Base-by-base conservation (phyloP, 2,329 filamentous ascomycete genomes). In the Fusarium longipes region DNA sequence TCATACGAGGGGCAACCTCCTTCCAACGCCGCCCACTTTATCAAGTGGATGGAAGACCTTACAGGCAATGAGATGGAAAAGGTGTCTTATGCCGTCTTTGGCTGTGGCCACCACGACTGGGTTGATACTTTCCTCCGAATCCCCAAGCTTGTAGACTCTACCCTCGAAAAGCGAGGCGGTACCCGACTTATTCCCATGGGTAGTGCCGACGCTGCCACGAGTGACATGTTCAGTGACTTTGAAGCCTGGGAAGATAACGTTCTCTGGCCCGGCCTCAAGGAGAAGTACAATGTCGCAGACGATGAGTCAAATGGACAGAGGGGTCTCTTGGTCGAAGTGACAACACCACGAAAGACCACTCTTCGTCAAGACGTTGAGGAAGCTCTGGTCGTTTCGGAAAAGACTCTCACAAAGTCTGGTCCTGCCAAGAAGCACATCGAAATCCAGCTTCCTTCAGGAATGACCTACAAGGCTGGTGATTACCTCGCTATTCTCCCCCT, bases 1-100 rank as follows among this genome's bases (percentile, higher is more conserved):
- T 89, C 87, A 2, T 94, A 93, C 68, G 91, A 94, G 71, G 91
- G 91, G 1, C 83, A 91, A 54, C 89, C 91, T 0, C 87, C 91
- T 0, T 89, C 92, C 63, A 93, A 94, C 63, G 91, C 91, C 0
- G 83, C 80, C 0, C 83, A 87, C 47, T 93, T 93, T 70, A 84
- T 89, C 24, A 79, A 83, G 18, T 93, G 91, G 91, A 76, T 93
- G 8, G 82, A 87, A 66, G 60, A 57, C 5, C 17, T 72, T 8
- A 80, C 72, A 14, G 78, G 86, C 12, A 79, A 84, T 55, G 82
- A 78, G 10, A 68, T 91, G 22, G 79, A 86, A 10, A 84, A 82
- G 9, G 84, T 90, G 1, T 80, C 84, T 3, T 93, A 89, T 73
- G 85, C 89, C 2, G 86, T 93, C 5, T 94, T 91, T 74, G 91